Percentiles rank a stretch among this genome's conserved stretches.
phyloP scores from a whole-genome alignment of 257 asterid genomes.

The Capsicum pubescens region DNA sequence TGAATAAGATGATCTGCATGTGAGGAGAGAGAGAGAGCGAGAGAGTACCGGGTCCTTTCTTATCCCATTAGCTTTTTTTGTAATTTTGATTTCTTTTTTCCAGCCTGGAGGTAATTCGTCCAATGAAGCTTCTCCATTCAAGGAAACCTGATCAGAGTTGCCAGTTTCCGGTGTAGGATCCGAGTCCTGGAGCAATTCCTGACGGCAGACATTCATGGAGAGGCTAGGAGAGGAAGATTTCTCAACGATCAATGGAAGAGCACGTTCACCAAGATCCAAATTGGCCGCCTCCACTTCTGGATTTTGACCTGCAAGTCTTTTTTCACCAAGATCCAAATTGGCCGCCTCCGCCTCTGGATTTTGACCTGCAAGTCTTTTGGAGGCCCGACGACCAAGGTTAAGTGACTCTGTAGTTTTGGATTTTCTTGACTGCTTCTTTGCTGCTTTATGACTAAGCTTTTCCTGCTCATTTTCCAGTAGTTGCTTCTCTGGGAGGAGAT shows the following conservation, averaged over 20 bases:
- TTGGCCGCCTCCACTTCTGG: constrained; percentile 37
- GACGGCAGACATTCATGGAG: neutral
- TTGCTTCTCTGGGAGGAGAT: constrained; percentile 35
- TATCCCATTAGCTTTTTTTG: constrained; percentile 45
- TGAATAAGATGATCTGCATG: neutral
- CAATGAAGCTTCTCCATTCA: constrained; percentile 25
- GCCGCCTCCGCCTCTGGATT: constrained; percentile 38
- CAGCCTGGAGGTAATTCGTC: constrained; percentile 78
- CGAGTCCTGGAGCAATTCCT: constrained; percentile 16
- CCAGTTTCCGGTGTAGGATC: constrained; percentile 20
- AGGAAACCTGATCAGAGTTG: constrained; percentile 21
- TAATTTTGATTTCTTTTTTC: constrained; percentile 58
- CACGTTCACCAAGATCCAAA: constrained; percentile 34
- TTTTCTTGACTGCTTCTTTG: constrained; percentile 9
- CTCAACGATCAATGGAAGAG: constrained; percentile 37
- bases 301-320: constrained; percentile 45
- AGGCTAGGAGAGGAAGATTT: constrained; percentile 17
- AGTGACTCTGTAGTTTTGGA: constrained; percentile 30
- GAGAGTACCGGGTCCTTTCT: constrained; percentile 63
- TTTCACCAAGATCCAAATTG: constrained; percentile 34
- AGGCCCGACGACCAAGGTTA: constrained; percentile 36
- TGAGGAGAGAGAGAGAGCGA: constrained; percentile 17
- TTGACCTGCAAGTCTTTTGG: constrained; percentile 47
- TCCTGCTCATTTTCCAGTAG: constrained; percentile 33
- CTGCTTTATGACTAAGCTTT: constrained; percentile 11